Evolutionary conservation across 139 green algal genomes (phyloP).

Genomic region (Desmodesmus armatus): DNA sequence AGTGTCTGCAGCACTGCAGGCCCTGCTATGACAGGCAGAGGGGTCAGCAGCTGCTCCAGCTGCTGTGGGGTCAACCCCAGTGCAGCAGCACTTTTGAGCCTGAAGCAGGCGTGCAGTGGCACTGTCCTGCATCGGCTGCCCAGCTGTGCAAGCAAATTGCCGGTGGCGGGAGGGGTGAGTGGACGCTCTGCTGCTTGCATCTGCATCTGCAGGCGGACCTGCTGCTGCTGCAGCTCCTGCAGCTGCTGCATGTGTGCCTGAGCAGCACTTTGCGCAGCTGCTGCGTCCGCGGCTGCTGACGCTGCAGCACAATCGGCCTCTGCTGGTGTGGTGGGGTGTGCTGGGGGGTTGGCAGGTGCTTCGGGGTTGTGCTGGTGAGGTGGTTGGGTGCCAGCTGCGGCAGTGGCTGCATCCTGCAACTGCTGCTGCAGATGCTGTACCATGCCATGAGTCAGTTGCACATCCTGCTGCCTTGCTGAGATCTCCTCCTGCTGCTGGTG

Average conservation of each 20-base stretch:
- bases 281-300: no score
- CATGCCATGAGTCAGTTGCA: no score
- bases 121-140: not conserved
- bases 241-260: conserved; percentile 21
- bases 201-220: conserved; percentile 6
- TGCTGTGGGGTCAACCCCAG: not conserved
- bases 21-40: conserved; percentile 49
- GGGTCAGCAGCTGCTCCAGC: conserved; percentile 15
- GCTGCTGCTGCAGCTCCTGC: not conserved
- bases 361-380: no score
- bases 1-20: conserved; percentile 37
- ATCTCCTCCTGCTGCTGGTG: conserved; percentile 3
- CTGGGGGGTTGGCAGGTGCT: no score
- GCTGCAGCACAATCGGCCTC: no score
- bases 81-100: conserved; percentile 15
- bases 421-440: no score
- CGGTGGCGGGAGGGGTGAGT: not conserved
- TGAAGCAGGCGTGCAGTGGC: conserved; percentile 46
- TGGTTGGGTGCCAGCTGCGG: no score
- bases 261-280: no score
- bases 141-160: not conserved
- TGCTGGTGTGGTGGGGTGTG: no score
- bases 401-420: no score
- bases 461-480: no score
- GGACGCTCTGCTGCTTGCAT: not conserved